Base-by-base conservation (phyloP, 78 protist species). In the Trichosphaerium sp. region DNA sequence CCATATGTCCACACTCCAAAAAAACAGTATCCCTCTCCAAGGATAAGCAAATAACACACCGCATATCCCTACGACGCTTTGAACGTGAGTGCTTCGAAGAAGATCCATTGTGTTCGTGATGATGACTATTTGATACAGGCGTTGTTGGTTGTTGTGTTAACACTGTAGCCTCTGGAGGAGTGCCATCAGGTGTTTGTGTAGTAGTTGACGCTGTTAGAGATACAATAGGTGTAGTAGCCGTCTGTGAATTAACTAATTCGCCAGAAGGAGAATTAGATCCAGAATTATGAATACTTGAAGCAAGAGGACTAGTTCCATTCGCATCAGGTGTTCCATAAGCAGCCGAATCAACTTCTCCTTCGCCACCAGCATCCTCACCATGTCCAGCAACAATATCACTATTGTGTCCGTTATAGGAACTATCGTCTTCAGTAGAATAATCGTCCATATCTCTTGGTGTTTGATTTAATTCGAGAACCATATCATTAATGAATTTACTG, bases 1-100 rank as follows among this genome's bases (percentile, higher is more conserved):
- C 71, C 4, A 78, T 56, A 78, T 78, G 84, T 25, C 84, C 84
- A 62, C 84, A 78, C 35, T 78, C 84, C 11, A 78, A 44, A 68
- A 78, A 78, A 2, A 78, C 84, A 1, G 84, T 69, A 35, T 78
- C 71, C 14, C 69, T 65, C n/a, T n/a, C n/a, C n/a, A n/a, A 34
- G 57, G 58, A 5, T 58, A 65, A 34, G 69, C 84, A 75, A 78
- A 71, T 56, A 75, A 78, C 40, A 78, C 75, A 14, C 62, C 47
- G 56, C 84, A 78, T 40, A 74, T 15, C 65, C 67, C 80, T 41
- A 67, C 65, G 28, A n/a, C n/a, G n/a, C n/a, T n/a, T n/a, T n/a
- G n/a, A n/a, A n/a, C n/a, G n/a, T n/a, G n/a, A n/a, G n/a, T n/a
- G n/a, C n/a, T n/a, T n/a, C n/a, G n/a, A n/a, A n/a, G n/a, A n/a